These are phyloP conservation scores for Kodamaea neixiangensis DNA, from an alignment of 805 yeast species.

Conservation along the genomic window DNA sequence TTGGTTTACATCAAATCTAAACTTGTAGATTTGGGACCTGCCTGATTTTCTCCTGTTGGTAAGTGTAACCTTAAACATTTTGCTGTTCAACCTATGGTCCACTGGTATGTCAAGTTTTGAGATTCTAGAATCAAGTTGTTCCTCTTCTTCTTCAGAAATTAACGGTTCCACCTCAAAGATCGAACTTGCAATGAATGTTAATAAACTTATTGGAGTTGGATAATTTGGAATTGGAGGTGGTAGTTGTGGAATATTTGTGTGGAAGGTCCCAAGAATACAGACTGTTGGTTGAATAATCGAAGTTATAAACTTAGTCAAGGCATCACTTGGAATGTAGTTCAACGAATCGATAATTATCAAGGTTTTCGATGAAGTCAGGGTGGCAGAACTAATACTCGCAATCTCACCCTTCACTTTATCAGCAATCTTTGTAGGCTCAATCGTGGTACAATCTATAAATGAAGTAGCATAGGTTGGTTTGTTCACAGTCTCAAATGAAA, in stretches of 20 bases:
- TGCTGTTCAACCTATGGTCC: slow-evolving; percentile 45
- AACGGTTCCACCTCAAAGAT: slow-evolving; percentile 62
- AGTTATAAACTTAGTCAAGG: slow-evolving; percentile 52
- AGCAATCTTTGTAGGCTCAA: slow-evolving; percentile 19
- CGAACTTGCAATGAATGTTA: slow-evolving; percentile 74
- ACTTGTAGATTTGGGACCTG: slow-evolving; percentile 61
- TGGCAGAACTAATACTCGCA: slow-evolving; percentile 1
- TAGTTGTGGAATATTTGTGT: slow-evolving; percentile 40
- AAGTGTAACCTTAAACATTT: slow-evolving; percentile 49
- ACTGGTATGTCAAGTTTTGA: slow-evolving; percentile 49
- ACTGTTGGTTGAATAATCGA: slow-evolving; percentile 39
- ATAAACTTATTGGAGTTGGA: slow-evolving; percentile 54
- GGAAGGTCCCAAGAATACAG: slow-evolving; percentile 38
- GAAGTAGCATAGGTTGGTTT: slow-evolving; percentile 51
- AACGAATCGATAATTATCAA: slow-evolving; percentile 67
- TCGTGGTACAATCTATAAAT: slow-evolving; percentile 47
- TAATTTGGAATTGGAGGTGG: slow-evolving; percentile 42
- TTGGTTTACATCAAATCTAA: slow-evolving; percentile 48
- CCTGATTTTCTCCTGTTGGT: slow-evolving; percentile 85
- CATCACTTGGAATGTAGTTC: slow-evolving; percentile 51
- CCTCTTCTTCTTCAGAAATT: slow-evolving; percentile 44
- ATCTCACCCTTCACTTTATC: slow-evolving; percentile 23
- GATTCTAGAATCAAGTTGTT: slow-evolving; percentile 39
- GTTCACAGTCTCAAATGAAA: slow-evolving; percentile 68
- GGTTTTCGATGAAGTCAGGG: slow-evolving; percentile 23